Evolutionary conservation across 2,329 filamentous ascomycete species (phyloP).

Genomic region (Davidsoniella eucalypti): DNA sequence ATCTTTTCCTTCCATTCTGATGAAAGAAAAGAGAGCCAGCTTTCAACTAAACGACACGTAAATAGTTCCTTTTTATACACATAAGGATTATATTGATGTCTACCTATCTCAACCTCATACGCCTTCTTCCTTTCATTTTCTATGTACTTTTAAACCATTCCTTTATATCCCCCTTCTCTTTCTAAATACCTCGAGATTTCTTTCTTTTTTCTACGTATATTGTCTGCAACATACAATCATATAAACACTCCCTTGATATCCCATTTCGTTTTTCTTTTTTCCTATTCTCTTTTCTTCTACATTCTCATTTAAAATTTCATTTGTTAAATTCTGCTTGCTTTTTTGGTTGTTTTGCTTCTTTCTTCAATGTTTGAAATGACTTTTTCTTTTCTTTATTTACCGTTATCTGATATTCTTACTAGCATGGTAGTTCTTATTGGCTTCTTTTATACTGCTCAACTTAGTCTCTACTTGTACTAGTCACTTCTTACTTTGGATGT

Average conservation of each 20-base stretch:
- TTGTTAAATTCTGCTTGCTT: background rate
- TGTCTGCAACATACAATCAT: too few species aligned
- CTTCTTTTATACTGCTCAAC: too few species aligned
- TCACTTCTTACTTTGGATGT: too few species aligned
- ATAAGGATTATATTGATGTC: too few species aligned
- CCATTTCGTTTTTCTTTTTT: too few species aligned
- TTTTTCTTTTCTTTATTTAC: background rate
- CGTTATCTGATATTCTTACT: background rate
- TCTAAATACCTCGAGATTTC: background rate
- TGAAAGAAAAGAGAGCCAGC: background rate
- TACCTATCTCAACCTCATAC: too few species aligned
- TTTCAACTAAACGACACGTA: background rate
- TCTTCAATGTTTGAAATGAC: background rate
- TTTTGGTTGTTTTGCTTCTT: background rate
- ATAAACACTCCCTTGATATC: background rate
- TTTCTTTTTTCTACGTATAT: background rate
- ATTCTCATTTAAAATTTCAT: background rate
- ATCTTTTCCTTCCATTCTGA: too few species aligned
- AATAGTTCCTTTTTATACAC: too few species aligned
- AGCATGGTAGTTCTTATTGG: too few species aligned
- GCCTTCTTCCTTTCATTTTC: background rate
- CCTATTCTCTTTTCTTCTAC: constrained; percentile 1
- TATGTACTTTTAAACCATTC: background rate
- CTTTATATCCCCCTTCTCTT: background rate
- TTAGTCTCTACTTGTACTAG: too few species aligned